Percentiles rank a stretch among this genome's conserved stretches.
Conservation (phyloP, 345 rosid genomes). For the Physaria fendleri region DNA sequence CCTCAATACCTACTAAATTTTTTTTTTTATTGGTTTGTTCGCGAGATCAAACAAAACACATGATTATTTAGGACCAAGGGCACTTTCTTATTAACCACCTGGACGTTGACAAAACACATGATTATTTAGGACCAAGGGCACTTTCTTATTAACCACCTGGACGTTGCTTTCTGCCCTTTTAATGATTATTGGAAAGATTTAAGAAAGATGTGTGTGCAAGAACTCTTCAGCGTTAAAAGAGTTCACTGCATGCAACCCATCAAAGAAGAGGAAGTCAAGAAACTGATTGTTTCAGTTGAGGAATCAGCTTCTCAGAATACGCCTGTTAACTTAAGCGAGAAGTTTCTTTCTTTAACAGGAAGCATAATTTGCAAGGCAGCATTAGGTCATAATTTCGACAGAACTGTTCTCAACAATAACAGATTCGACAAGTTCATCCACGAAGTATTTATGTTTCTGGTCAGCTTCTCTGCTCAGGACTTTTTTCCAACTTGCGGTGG, state of each 20-base stretch:
- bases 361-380: slow-evolving; percentile 31
- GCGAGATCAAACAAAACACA: background rate
- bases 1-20: no score
- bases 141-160: slow-evolving; percentile 29
- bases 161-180: slow-evolving; percentile 36
- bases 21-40: no score
- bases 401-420: slow-evolving; percentile 9
- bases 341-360: slow-evolving; percentile 11
- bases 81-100: no score
- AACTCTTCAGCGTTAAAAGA: slow-evolving; percentile 33
- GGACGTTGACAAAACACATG: no score
- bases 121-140: slow-evolving; percentile 14
- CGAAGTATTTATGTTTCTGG: slow-evolving; percentile 26
- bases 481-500: slow-evolving; percentile 34
- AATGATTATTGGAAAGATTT: slow-evolving; percentile 36
- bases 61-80: no score
- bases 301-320: background rate
- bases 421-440: slow-evolving; percentile 21
- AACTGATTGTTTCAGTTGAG: slow-evolving; percentile 23
- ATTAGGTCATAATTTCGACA: slow-evolving; percentile 32
- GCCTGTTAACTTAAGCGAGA: slow-evolving; percentile 20
- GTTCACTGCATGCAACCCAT: slow-evolving; percentile 29
- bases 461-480: slow-evolving; percentile 31
- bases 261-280: slow-evolving; percentile 31
- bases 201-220: slow-evolving; percentile 27